phyloP scores from a whole-genome alignment of 2,329 filamentous ascomycete species.

The Metarhizium sp. region DNA sequence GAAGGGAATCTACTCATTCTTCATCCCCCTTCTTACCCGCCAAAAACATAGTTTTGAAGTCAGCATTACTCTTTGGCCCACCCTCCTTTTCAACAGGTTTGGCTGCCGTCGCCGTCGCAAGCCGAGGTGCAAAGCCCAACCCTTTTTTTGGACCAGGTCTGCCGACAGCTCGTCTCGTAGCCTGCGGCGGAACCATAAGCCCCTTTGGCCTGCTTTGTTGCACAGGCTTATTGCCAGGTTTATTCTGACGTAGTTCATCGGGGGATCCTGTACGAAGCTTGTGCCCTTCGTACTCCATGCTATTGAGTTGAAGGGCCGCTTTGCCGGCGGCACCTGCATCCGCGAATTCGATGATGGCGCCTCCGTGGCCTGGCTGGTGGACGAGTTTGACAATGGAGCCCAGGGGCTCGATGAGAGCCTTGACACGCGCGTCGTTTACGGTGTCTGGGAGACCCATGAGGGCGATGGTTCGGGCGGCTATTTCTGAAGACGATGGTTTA shows the following conservation, averaged over 20 bases:
- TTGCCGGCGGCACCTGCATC: conserved; percentile 63
- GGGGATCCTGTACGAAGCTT: conserved; percentile 45
- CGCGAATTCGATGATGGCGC: conserved; percentile 76
- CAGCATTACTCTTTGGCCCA: conserved; percentile 42
- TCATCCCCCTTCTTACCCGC: conserved; percentile 10
- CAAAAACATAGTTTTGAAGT: conserved; percentile 47
- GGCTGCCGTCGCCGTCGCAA: neutral
- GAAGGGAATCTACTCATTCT: neutral
- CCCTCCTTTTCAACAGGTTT: conserved; percentile 11
- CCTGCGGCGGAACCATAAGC: conserved; percentile 35
- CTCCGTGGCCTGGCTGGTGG: conserved; percentile 71
- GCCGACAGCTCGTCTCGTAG: conserved; percentile 34
- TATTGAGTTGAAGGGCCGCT: conserved; percentile 52
- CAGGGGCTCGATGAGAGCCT: conserved; percentile 58
- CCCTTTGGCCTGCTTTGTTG: conserved; percentile 5
- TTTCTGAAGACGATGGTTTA: conserved; percentile 36
- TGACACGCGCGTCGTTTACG: conserved; percentile 78
- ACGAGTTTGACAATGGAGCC: conserved; percentile 67
- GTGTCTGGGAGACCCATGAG: conserved; percentile 86
- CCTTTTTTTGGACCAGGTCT: conserved; percentile 30
- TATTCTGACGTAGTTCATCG: conserved; percentile 44
- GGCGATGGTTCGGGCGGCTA: conserved; percentile 62
- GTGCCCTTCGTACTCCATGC: conserved; percentile 42
- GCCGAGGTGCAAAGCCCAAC: conserved; percentile 31
- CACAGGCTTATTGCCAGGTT: conserved; percentile 25